Base-by-base conservation (phyloP, 2,329 filamentous ascomycete genomes). In the Penicillium digitatum region DNA sequence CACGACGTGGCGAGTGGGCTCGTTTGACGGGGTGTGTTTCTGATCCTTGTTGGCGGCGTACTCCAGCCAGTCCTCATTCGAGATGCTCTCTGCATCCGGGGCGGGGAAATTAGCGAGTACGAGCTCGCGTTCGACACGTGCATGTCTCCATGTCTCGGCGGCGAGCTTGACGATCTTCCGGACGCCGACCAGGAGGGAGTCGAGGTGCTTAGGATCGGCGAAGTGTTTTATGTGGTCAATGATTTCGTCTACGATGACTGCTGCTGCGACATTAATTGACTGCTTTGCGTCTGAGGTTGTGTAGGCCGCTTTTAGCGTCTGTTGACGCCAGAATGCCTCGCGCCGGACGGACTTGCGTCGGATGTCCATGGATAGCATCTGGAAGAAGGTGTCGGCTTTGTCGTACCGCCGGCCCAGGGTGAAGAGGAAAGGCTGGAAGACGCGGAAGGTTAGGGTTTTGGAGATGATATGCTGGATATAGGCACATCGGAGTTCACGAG, bases 381-480 rank as follows among this genome's bases (percentile, higher is more conserved):
- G 73, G 67, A 84, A 81, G 58, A 81, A 74, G 3, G 76, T 78
- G 58, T 83, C 80, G n/a, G 79, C 78, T 61, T 81, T 81, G 64
- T 82, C 80, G 62, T 80, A 80, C 32, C 79, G 72, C 43, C 77
- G 76, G 32, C 79, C 79, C 3, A 82, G 70, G 26, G 79, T 81
- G 69, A 84, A 84, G 24, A 84, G 62, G 71, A 83, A 84, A 1
- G 81, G 81, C 26, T 80, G 78, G 69, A 83, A 83, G 34, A 83
- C 79, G 35, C 80, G 76, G 62, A 78, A 79, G 8, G 78, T 82
- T 48, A 84, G 70, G n/a, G 81, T 77, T 53, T 78, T 81, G 14
- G 80, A 82, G 39, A 84, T 74, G n/a, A 79, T 75, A 61, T 82
- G 80, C 54, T 81, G 77, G 27, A 83, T 71, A 61, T 82, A 82